Percentiles rank a stretch among this genome's conserved stretches.
Evolutionary conservation across 2,329 filamentous ascomycete species (phyloP).

Genomic region (Westerdykella sp.): DNA sequence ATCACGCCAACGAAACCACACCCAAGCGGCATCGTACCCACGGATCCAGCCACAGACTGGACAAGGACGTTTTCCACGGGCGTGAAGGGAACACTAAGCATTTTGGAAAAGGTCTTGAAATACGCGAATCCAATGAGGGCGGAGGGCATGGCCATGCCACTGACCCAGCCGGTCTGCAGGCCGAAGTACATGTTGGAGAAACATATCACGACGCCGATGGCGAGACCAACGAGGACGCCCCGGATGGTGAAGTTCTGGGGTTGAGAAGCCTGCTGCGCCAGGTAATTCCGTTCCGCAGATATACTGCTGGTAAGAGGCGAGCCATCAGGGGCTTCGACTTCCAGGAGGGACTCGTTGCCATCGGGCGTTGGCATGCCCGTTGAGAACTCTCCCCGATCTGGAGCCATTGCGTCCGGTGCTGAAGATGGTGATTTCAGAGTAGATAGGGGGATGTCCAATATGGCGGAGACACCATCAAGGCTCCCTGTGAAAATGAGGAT

Average conservation of each 20-base stretch:
- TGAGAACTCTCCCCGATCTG: constrained; percentile 26
- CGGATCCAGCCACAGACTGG: constrained; percentile 89
- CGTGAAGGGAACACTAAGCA: constrained; percentile 74
- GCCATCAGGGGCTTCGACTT: constrained; percentile 13
- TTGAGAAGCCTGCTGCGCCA: constrained; percentile 33
- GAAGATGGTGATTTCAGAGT: too few species aligned
- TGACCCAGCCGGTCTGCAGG: constrained; percentile 79
- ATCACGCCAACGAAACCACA: constrained; percentile 95
- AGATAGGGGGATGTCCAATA: too few species aligned
- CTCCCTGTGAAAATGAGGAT: too few species aligned
- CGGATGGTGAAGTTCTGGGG: constrained; percentile 75
- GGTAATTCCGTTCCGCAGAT: constrained; percentile 15
- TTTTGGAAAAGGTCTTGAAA: constrained; percentile 71
- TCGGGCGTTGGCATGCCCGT: constrained; percentile 1
- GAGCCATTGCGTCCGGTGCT: constrained; percentile 22
- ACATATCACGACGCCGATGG: constrained; percentile 84
- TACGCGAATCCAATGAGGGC: constrained; percentile 91
- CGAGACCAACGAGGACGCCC: constrained; percentile 70
- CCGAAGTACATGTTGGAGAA: constrained; percentile 99
- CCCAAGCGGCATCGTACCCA: constrained; percentile 93
- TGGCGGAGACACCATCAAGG: too few species aligned
- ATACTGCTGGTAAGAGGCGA: constrained; percentile 10
- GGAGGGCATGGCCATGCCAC: constrained; percentile 94
- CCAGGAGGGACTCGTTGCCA: background rate
- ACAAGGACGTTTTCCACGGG: constrained; percentile 96